phyloP scores from a whole-genome alignment of 2,329 filamentous ascomycete species.

The Fusarium neocosmosporiellum region DNA sequence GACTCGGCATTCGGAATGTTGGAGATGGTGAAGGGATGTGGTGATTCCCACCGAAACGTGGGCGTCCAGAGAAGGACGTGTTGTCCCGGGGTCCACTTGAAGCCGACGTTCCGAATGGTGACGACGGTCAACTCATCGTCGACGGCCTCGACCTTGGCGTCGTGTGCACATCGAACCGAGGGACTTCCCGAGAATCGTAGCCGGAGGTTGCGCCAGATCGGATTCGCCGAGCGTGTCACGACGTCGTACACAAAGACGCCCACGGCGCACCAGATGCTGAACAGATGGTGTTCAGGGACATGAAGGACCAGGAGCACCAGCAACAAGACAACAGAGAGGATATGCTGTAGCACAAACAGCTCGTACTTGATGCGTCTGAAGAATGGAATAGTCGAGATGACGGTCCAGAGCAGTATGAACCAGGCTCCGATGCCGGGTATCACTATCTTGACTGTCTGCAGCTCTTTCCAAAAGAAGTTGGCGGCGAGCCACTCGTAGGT shows the following conservation, averaged over 20 bases:
- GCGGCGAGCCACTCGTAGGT: constrained; percentile 38
- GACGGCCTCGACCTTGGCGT: constrained; percentile 30
- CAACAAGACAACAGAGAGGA: constrained; percentile 37
- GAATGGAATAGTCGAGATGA: constrained; percentile 35
- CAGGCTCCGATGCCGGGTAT: constrained; percentile 42
- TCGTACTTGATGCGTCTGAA: constrained; percentile 44
- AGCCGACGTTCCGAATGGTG: constrained; percentile 34
- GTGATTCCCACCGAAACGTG: constrained; percentile 36
- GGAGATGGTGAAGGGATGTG: constrained; percentile 41
- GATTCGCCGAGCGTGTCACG: constrained; percentile 41
- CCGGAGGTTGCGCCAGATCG: constrained; percentile 40
- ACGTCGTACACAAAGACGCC: constrained; percentile 41
- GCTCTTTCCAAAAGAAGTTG: constrained; percentile 41
- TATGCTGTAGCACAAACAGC: constrained; percentile 44
- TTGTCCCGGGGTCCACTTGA: constrained; percentile 40
- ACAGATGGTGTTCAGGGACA: constrained; percentile 42
- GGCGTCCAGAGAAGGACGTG: constrained; percentile 44
- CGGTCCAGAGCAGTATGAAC: constrained; percentile 41
- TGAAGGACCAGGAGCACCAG: constrained; percentile 38
- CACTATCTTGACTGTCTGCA: constrained; percentile 42
- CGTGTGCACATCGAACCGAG: constrained; percentile 31
- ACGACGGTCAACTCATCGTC: constrained; percentile 37
- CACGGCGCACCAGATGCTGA: constrained; percentile 44
- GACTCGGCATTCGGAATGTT: constrained; percentile 20
- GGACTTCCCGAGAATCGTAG: constrained; percentile 26